phyloP scores from a whole-genome alignment of 257 asterid species.

The Nicotiana tabacum region DNA sequence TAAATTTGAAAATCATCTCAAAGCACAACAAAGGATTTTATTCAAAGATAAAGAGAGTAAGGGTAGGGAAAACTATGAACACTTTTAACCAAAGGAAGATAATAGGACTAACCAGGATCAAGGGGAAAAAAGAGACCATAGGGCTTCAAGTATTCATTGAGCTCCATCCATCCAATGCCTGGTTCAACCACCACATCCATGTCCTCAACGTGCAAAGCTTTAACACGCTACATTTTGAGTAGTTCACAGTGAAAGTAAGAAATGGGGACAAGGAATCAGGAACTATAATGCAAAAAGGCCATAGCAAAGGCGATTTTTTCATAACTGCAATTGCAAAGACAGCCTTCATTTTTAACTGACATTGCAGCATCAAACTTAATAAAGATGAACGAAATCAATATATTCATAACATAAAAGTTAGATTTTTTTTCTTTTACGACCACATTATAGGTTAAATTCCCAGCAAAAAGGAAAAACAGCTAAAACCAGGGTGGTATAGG shows the following conservation, averaged over 20 bases:
- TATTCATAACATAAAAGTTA: background rate
- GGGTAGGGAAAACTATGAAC: background rate
- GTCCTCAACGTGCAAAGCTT: conserved; percentile 71
- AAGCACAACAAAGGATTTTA: background rate
- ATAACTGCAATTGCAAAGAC: background rate
- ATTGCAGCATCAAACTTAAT: background rate
- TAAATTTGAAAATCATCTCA: background rate
- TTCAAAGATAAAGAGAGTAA: background rate
- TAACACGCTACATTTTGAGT: conserved; percentile 48
- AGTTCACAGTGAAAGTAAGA: conserved; percentile 20
- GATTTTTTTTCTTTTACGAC: background rate
- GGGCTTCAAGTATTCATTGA: conserved; percentile 86
- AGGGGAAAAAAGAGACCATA: conserved; percentile 95
- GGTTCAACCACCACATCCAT: conserved; percentile 99
- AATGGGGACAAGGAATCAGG: conserved; percentile 7
- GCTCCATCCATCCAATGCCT: conserved; percentile 99
- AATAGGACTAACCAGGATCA: conserved; percentile 70
- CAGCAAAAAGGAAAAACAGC: background rate
- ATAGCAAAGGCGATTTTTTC: background rate
- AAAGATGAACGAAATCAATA: background rate
- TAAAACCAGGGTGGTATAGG: background rate
- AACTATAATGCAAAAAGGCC: background rate
- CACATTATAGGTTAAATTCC: background rate
- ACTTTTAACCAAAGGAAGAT: conserved; percentile 9
- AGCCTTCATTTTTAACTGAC: background rate